Evolutionary conservation across 225 moss, liverwort and hornwort species (phyloP).

Genomic region (Rhytidiadelphus loreus): DNA sequence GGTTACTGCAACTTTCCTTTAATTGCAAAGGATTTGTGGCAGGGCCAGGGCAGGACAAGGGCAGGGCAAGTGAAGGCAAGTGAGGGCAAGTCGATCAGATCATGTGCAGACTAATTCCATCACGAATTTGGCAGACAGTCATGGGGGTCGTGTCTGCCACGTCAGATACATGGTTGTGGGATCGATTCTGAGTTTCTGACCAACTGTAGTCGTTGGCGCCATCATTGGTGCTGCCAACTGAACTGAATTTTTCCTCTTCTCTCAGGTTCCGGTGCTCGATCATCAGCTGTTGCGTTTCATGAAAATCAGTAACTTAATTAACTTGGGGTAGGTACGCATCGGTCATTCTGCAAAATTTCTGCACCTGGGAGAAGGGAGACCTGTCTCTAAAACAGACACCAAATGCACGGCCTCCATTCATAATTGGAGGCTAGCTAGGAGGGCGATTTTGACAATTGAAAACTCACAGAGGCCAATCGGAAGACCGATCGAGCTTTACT

Average conservation of each 20-base stretch:
- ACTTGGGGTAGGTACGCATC: not conserved
- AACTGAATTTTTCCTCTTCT: too few relatives aligned
- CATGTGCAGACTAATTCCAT: not conserved
- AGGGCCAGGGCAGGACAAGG: too few relatives aligned
- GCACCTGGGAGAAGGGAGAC: not conserved
- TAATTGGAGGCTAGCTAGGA: not conserved
- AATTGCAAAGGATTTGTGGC: not conserved
- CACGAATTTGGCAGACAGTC: not conserved
- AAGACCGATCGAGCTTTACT: too few relatives aligned
- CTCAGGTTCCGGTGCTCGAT: not conserved
- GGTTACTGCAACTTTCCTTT: not conserved
- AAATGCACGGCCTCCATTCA: not conserved
- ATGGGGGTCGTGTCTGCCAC: not conserved
- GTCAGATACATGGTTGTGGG: not conserved
- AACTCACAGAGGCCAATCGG: too few relatives aligned
- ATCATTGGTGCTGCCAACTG: not conserved
- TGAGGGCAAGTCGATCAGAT: too few relatives aligned
- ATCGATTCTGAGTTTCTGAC: not conserved
- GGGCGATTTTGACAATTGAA: not conserved
- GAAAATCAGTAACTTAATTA: too few relatives aligned
- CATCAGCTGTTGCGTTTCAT: not conserved
- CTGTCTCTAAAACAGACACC: not conserved
- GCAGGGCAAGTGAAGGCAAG: too few relatives aligned
- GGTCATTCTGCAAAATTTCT: not conserved
- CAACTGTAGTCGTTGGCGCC: not conserved